Base-by-base conservation (phyloP, 306 rosid species). In the Lathyrus aphaca region DNA sequence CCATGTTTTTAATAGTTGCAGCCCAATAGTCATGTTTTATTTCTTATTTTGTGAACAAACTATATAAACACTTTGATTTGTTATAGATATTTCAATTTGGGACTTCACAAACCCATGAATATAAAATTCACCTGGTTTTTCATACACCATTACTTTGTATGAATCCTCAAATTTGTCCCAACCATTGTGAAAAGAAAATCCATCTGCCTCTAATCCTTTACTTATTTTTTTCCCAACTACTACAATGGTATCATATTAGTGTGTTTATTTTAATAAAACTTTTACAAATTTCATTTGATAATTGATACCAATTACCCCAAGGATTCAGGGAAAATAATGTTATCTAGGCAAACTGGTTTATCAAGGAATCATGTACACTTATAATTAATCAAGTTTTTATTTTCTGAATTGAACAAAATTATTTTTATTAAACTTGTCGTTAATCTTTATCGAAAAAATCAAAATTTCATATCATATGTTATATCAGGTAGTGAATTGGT, bases 401-500 rank as follows among this genome's bases (percentile, higher is more conserved):
- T 54, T 79, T 66, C 2, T 18, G 17, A 29, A 40, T 2, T 73
- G 45, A 8, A 29, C 54, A 18, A 66, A 29, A 56, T 57, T 71
- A 42, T 45, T 46, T 15, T 72, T 9, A 39, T 40, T 49, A 15
- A 37, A 51, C 58, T 19, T 53, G 35, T 5, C 21, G 35, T 8
- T 21, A 51, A 51, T 51, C 6, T 19, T 27, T 55, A 50, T 6
- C 66, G 13, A 17, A 46, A 25, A 37, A 23, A 32, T 35, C 39
- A 35, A 1, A 35, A 6, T 35, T 56, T 70, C 11, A 23, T n/a
- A n/a, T n/a, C n/a, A n/a, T 62, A 38, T 62, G 9, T 5, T 7
- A n/a, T 6, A 21, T 66, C 66, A 94, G 97, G 98, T 94, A 40
- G 97, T 97, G 39, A 94, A 94, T 76, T 94, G 98, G 98, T 94